A percentile compares a stretch with the other conserved stretches of the same genome.
Evolutionary conservation across 1,284 basidiomycete genomes (phyloP).

Genomic region (Puccinia horiana): DNA sequence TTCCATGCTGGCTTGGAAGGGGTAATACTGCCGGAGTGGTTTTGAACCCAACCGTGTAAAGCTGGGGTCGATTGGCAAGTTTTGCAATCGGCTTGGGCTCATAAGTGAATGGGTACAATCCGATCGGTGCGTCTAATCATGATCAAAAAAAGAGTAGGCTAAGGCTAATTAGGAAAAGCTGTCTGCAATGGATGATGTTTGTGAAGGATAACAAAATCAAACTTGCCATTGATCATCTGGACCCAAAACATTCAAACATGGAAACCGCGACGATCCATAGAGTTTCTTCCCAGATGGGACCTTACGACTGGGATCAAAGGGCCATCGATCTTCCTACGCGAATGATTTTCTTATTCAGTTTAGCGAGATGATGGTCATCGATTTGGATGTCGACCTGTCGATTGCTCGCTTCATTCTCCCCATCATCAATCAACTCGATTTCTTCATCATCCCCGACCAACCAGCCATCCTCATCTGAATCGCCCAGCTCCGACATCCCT

Average conservation of each 20-base stretch:
- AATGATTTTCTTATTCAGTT: slow-evolving; percentile 50
- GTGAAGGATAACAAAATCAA: background rate
- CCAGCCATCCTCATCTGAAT: slow-evolving; percentile 64
- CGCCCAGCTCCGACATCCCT: slow-evolving; percentile 62
- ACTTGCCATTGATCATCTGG: slow-evolving; percentile 42
- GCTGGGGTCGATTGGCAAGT: slow-evolving; percentile 9
- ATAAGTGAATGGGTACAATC: slow-evolving; percentile 42
- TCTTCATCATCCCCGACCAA: slow-evolving; percentile 52
- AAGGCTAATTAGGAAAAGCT: background rate
- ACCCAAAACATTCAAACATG: slow-evolving; percentile 39
- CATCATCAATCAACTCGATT: slow-evolving; percentile 52
- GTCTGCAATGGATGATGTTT: background rate
- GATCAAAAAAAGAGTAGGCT: background rate
- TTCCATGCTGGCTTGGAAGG: background rate
- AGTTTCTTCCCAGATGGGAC: slow-evolving; percentile 71
- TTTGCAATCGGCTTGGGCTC: slow-evolving; percentile 12
- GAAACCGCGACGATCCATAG: slow-evolving; percentile 61
- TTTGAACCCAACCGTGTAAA: slow-evolving; percentile 4
- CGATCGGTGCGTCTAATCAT: slow-evolving; percentile 32
- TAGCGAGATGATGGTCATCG: slow-evolving; percentile 60
- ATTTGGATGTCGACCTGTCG: slow-evolving; percentile 62
- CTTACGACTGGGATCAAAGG: slow-evolving; percentile 73
- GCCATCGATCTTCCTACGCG: slow-evolving; percentile 69
- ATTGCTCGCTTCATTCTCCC: slow-evolving; percentile 51
- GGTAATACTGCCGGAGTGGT: slow-evolving; percentile 8